Conservation (phyloP, 1,284 basidiomycete genomes). For the Tilletia indica region DNA sequence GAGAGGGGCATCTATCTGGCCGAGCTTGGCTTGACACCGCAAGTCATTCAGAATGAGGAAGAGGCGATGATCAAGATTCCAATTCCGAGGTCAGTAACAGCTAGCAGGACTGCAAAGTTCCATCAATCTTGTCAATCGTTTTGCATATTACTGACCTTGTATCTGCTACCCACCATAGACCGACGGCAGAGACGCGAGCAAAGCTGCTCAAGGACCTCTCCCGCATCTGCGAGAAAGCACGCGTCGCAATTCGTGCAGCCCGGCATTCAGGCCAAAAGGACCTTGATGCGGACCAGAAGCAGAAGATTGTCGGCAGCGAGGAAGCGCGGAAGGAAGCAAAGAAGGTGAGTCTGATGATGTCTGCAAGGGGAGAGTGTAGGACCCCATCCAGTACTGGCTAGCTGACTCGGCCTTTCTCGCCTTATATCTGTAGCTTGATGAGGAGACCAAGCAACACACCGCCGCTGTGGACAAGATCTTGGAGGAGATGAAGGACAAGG, state of each 20-base stretch:
- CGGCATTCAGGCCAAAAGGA: constrained; percentile 51
- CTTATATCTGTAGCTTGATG: constrained; percentile 29
- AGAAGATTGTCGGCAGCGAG: constrained; percentile 44
- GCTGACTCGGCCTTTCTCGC: neutral
- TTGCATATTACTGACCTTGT: neutral
- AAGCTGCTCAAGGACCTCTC: constrained; percentile 44
- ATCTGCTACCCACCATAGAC: constrained; percentile 16
- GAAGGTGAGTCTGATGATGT: constrained; percentile 21
- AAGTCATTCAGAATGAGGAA: constrained; percentile 35
- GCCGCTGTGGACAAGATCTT: constrained; percentile 41
- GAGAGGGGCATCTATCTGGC: constrained; percentile 50
- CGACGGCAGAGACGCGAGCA: constrained; percentile 49
- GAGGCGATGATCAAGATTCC: constrained; percentile 48
- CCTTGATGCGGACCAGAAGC: constrained; percentile 47
- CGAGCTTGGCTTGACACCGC: constrained; percentile 45
- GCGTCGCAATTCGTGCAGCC: constrained; percentile 43
- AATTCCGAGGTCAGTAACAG: constrained; percentile 36
- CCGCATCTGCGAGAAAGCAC: constrained; percentile 51
- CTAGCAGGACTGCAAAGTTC: too few relatives aligned
- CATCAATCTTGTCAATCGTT: too few relatives aligned
- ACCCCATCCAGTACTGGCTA: neutral
- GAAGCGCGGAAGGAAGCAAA: constrained; percentile 47
- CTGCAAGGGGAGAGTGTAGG: neutral
- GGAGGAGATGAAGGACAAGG: constrained; percentile 38
- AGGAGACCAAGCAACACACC: constrained; percentile 41